Evolutionary conservation across 495 filamentous ascomycete genomes (phyloP).

Genomic region (Hyaloscypha hepaticicola): DNA sequence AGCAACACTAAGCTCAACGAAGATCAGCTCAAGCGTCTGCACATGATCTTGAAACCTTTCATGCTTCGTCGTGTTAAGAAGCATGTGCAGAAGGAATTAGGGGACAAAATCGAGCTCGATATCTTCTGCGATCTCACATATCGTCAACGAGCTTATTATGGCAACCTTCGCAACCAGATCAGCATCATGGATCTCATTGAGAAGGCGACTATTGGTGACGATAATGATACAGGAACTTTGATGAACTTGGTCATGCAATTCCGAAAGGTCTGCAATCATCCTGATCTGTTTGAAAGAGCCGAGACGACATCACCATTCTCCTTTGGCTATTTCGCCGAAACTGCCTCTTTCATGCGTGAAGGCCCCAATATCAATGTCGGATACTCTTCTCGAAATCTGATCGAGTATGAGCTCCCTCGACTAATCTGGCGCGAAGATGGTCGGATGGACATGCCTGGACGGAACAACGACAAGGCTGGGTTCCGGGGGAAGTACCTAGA

Average conservation of each 20-base stretch:
- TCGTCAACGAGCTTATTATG: slow-evolving; percentile 92
- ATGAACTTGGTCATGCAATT: slow-evolving; percentile 99
- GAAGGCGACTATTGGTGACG: slow-evolving; percentile 91
- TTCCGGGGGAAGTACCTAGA: slow-evolving; percentile 71
- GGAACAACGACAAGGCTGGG: slow-evolving; percentile 70
- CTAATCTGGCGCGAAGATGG: slow-evolving; percentile 75
- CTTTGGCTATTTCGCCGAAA: slow-evolving; percentile 83
- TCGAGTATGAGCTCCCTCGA: slow-evolving; percentile 79
- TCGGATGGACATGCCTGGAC: slow-evolving; percentile 72
- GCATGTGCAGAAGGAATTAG: slow-evolving; percentile 96
- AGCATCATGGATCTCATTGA: slow-evolving; percentile 98
- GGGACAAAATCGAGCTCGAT: slow-evolving; percentile 96
- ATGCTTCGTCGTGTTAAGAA: slow-evolving; percentile 99
- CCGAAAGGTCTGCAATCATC: slow-evolving; percentile 98
- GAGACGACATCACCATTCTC: slow-evolving; percentile 87
- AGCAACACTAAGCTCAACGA: slow-evolving; percentile 99
- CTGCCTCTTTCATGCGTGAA: slow-evolving; percentile 90
- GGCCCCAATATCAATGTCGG: slow-evolving; percentile 73
- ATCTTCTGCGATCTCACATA: slow-evolving; percentile 97
- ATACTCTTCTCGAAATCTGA: slow-evolving; percentile 84
- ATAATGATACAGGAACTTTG: slow-evolving; percentile 88
- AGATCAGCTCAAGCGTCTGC: slow-evolving; percentile 90
- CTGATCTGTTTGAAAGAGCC: slow-evolving; percentile 92
- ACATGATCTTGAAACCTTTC: slow-evolving; percentile 99
- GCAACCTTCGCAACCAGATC: slow-evolving; percentile 89